Percentiles rank a stretch among this genome's conserved stretches.
These are phyloP conservation scores for Ramalina peruviana DNA, from an alignment of 495 filamentous ascomycete species.

Conservation along the genomic window DNA sequence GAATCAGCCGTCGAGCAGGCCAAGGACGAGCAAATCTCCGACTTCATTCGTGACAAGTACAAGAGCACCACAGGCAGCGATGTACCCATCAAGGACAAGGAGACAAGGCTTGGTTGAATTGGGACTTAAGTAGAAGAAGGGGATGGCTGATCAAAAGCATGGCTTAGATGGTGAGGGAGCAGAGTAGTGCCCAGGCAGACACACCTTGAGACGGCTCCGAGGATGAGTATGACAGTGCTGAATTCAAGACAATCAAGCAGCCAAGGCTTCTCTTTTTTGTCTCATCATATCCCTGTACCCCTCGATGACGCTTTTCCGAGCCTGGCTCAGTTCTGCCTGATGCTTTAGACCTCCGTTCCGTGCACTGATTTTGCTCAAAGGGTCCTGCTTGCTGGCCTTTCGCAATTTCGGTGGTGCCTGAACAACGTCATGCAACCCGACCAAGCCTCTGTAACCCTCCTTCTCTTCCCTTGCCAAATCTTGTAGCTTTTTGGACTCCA, in stretches of 20 bases:
- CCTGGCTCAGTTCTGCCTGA: conserved; percentile 66
- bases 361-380: conserved; percentile 54
- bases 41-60: conserved; percentile 48
- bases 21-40: conserved; percentile 55
- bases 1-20: conserved; percentile 59
- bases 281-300: conserved; percentile 71
- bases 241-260: not conserved
- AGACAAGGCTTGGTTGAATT: conserved; percentile 24
- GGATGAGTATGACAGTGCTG: not conserved
- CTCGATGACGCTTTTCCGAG: conserved; percentile 65
- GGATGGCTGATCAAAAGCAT: not conserved
- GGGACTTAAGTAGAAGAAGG: not conserved
- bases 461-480: conserved; percentile 25
- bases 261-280: conserved; percentile 34
- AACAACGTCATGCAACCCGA: conserved; percentile 61
- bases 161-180: not conserved
- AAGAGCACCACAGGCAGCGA: conserved; percentile 47
- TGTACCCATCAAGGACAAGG: conserved; percentile 49
- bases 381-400: conserved; percentile 47
- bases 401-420: conserved; percentile 67
- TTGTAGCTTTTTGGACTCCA: conserved; percentile 38
- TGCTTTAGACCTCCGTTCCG: conserved; percentile 64
- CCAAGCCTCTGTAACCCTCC: conserved; percentile 30
- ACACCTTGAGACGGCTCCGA: not conserved
- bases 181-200: not conserved